A percentile compares a stretch with the other conserved stretches of the same genome.
Conservation (phyloP, 805 yeast species). For the Scheffersomyces coipomensis region DNA sequence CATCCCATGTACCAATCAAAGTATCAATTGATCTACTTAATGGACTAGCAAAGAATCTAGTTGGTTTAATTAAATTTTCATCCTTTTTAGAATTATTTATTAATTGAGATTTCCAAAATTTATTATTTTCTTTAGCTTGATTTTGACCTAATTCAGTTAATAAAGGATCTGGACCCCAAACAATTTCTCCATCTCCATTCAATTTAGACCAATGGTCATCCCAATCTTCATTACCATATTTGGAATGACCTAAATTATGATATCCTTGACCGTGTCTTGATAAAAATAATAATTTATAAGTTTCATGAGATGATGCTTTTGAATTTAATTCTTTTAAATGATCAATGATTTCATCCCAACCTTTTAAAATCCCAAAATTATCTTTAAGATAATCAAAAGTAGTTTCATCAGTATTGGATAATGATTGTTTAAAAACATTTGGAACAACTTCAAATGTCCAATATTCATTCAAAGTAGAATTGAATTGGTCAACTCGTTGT, state of each 20-base stretch:
- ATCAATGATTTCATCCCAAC: constrained; percentile 32
- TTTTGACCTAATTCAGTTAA: constrained; percentile 45
- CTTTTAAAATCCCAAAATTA: constrained; percentile 40
- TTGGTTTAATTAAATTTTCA: constrained; percentile 33
- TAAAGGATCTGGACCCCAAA: constrained; percentile 54
- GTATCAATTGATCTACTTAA: constrained; percentile 53
- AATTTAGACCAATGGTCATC: constrained; percentile 43
- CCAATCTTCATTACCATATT: constrained; percentile 48
- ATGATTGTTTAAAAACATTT: constrained; percentile 45
- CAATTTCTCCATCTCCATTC: constrained; percentile 44
- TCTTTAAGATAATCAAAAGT: constrained; percentile 41
- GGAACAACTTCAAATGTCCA: constrained; percentile 43
- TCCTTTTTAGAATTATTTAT: background rate
- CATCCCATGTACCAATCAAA: constrained; percentile 46
- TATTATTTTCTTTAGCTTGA: constrained; percentile 45
- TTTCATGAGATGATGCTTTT: too few species aligned
- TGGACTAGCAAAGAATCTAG: constrained; percentile 47
- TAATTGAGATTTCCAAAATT: constrained; percentile 29
- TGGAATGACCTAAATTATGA: constrained; percentile 47
- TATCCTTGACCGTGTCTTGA: constrained; percentile 58
- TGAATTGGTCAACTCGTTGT: constrained; percentile 4
- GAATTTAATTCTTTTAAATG: constrained; percentile 29
- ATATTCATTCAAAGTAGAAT: constrained; percentile 8
- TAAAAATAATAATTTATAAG: constrained; percentile 47
- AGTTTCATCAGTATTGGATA: constrained; percentile 37